Evolutionary conservation across 495 filamentous ascomycete species (phyloP).

Genomic region (Daldinia grandis): DNA sequence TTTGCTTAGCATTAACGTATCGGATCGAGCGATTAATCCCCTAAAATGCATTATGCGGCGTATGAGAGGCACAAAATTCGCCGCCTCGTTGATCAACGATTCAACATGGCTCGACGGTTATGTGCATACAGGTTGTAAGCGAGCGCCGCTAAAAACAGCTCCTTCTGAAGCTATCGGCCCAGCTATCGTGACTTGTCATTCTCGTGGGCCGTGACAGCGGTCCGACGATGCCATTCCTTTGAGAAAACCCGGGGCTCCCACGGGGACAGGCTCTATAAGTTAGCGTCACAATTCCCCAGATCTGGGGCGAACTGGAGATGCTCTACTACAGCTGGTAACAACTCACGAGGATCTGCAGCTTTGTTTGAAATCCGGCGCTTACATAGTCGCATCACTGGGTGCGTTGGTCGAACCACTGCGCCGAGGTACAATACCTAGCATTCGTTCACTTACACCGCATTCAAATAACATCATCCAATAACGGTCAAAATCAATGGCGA

Average conservation of each 20-base stretch:
- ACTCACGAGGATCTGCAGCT: constrained; percentile 20
- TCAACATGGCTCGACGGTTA: constrained; percentile 4
- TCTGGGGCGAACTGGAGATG: constrained; percentile 27
- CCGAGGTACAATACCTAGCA: constrained; percentile 8
- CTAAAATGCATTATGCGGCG: constrained; percentile 18
- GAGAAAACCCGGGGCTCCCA: constrained; percentile 22
- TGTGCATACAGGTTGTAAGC: constrained; percentile 11
- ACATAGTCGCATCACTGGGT: neutral
- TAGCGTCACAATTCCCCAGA: constrained; percentile 31
- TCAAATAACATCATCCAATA: neutral
- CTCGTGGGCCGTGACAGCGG: constrained; percentile 24
- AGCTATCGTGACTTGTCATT: neutral
- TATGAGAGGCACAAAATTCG: constrained; percentile 11
- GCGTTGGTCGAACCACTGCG: constrained; percentile 10
- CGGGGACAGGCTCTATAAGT: constrained; percentile 7
- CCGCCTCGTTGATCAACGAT: constrained; percentile 13
- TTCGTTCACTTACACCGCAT: neutral
- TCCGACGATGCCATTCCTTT: constrained; percentile 23
- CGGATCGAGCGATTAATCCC: constrained; percentile 26
- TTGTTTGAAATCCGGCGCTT: neutral
- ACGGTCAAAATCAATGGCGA: constrained; percentile 24
- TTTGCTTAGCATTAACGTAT: constrained; percentile 12
- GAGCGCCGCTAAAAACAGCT: constrained; percentile 14
- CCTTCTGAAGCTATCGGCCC: constrained; percentile 7
- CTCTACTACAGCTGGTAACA: constrained; percentile 14